Evolutionary conservation across 352 stramenopile genomes (phyloP), one percentile per base, ranked within the genome.

Genomic region (Ophiocytium majus): DNA sequence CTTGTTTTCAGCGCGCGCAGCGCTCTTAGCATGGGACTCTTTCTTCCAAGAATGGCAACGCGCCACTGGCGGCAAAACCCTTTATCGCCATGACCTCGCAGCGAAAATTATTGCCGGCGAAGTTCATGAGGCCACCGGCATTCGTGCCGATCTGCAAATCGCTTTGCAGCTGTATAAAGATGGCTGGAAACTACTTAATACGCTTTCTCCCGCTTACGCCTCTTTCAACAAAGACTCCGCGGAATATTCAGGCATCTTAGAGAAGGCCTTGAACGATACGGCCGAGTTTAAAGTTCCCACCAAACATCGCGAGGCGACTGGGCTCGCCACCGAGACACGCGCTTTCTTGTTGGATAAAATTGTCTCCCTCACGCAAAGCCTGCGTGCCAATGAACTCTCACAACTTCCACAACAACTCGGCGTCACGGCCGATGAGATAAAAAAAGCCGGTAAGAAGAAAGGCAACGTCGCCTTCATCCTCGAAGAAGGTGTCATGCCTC

Each of bases 121-220:
- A 71, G 57, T 71, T 71, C 57, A 71, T 28, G 57, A 71, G 28
- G 57, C 28, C 19, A 71, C 19, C 28, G 57, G 28, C 57, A 71
- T 71, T 28, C 23, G 28, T 23, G 57, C 19, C 57, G 57, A 71
- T 28, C 23, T 23, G 28, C 57, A 71, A 28, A 71, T 71, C 28
- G 57, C 57, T 23, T 28, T 71, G 23, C 57, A 71, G 57, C 57
- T 71, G 19, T 71, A 71, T 71, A 71, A 71, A 28, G 57, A 71
- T 28, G 57, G 19, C 57, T 28, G 23, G 19, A 23, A 71, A 28
- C 23, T 71, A 23, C 57, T 71, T 23, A 28, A 71, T 71, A 23
- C 19, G 28, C 19, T 23, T 23, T 23, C 19, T 23, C 19, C 19
- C 23, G 28, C 28, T 71, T 71, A 71, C 28, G 19, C 57, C 19